Evolutionary conservation across 768 basidiomycete genomes (phyloP).

Genomic region (Mrakia blollopis): DNA sequence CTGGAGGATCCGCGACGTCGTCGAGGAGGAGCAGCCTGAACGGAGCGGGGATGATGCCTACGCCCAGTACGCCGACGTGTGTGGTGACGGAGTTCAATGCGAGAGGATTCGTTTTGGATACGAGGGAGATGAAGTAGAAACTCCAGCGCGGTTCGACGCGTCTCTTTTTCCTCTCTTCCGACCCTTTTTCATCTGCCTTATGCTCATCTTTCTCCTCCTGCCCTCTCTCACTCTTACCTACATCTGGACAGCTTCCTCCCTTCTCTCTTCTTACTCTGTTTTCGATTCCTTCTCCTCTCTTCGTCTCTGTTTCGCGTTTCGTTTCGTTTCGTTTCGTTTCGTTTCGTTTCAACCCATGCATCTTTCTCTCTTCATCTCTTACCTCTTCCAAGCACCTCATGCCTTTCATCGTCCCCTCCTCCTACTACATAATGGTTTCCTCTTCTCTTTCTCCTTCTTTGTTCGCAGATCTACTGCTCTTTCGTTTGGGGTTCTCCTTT

Average conservation of each 20-base stretch:
- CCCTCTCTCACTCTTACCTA: too few relatives aligned
- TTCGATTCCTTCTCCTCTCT: not conserved
- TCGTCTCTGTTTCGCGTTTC: not conserved
- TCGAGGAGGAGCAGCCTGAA: not conserved
- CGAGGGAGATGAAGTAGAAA: conserved; percentile 1
- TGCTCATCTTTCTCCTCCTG: too few relatives aligned
- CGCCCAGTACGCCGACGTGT: not conserved
- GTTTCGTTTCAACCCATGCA: not conserved
- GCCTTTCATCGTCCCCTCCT: not conserved
- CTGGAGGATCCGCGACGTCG: not conserved
- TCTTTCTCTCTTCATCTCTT: conserved; percentile 6
- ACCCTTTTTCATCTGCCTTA: too few relatives aligned
- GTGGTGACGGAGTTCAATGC: not conserved
- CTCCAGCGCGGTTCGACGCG: not conserved
- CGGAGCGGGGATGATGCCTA: not conserved
- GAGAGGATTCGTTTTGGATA: not conserved
- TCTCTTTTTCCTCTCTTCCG: not conserved
- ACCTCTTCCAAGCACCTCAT: not conserved
- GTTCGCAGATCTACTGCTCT: not conserved
- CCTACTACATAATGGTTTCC: not conserved
- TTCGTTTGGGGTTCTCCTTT: not conserved
- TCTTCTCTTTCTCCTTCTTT: not conserved
- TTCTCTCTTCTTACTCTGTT: too few relatives aligned
- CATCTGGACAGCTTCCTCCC: too few relatives aligned
- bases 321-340: not conserved